Conservation (phyloP, 108 stramenopile genomes). For the Nitzschia inconspicua region DNA sequence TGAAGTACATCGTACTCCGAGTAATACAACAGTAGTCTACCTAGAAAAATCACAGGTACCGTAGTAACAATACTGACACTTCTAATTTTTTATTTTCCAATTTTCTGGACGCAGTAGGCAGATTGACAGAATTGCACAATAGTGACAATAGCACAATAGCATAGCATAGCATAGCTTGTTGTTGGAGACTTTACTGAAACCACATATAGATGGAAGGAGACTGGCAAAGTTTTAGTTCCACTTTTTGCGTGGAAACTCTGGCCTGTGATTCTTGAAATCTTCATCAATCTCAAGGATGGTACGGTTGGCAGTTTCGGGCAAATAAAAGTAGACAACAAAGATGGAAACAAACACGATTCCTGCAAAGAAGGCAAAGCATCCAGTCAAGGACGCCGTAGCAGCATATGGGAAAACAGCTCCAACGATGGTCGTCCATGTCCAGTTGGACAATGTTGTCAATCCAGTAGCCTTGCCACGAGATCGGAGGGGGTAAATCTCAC, state of each 20-base stretch:
- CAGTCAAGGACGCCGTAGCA: slow-evolving; percentile 19
- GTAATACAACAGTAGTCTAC: too few species aligned
- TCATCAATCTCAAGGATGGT: slow-evolving; percentile 22
- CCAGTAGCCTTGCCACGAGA: slow-evolving; percentile 32
- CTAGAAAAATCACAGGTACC: too few species aligned
- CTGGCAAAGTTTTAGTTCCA: slow-evolving; percentile 15
- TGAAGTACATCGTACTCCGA: too few species aligned
- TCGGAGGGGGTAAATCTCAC: slow-evolving; percentile 42
- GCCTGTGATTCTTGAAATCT: slow-evolving; percentile 15
- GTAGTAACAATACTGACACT: too few species aligned
- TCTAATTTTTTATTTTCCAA: too few species aligned
- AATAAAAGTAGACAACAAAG: slow-evolving; percentile 25
- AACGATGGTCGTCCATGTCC: slow-evolving; percentile 25
- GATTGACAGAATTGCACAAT: too few species aligned
- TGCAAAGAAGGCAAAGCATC: slow-evolving; percentile 33
- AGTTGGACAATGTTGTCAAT: slow-evolving; percentile 35
- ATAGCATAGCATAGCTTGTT: too few species aligned
- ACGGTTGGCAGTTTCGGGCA: slow-evolving; percentile 18
- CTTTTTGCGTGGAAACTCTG: slow-evolving; percentile 17
- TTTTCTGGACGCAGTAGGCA: too few species aligned
- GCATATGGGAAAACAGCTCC: slow-evolving; percentile 24
- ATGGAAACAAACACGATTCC: slow-evolving; percentile 17
- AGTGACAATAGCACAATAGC: too few species aligned
- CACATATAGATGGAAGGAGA: too few species aligned
- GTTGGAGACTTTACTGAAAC: too few species aligned